phyloP scores from a whole-genome alignment of 352 stramenopile genomes.

The Pythium scleroteichum region DNA sequence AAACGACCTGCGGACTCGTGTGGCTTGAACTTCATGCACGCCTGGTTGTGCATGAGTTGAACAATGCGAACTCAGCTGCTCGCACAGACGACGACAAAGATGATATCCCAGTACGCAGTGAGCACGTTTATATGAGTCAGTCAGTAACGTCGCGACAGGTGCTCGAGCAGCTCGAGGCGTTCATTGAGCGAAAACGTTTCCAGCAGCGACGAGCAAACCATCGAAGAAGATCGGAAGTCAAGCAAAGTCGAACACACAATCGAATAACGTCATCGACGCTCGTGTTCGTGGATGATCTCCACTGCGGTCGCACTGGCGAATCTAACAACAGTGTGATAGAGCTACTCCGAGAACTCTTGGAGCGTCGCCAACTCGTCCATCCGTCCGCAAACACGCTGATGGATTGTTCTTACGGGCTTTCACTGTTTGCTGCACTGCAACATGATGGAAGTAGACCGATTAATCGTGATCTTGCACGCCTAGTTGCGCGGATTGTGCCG shows the following conservation, averaged over 20 bases:
- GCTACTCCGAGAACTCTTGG: conserved; percentile 45
- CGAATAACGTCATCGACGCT: conserved; percentile 20
- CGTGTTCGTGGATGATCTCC: conserved; percentile 69
- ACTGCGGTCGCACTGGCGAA: conserved; percentile 31
- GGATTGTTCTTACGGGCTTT: conserved; percentile 1
- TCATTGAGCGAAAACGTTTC: conserved; percentile 23
- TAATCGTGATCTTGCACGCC: conserved; percentile 24
- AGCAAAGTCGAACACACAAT: neutral
- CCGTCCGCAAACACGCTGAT: conserved; percentile 35
- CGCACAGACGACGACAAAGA: neutral
- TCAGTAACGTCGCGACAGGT: conserved; percentile 14
- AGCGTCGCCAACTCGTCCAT: conserved; percentile 47
- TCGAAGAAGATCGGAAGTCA: neutral
- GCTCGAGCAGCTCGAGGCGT: conserved; percentile 24
- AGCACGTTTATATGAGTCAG: conserved; percentile 23
- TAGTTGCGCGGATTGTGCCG: conserved; percentile 39
- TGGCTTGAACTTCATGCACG: conserved; percentile 22
- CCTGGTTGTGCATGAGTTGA: neutral
- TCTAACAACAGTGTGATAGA: conserved; percentile 43
- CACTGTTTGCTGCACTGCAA: conserved; percentile 35
- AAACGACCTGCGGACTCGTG: conserved; percentile 38
- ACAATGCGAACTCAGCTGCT: neutral
- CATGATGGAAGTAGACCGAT: neutral
- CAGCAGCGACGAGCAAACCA: neutral
- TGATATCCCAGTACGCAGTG: conserved; percentile 6